A percentile compares a stretch with the other conserved stretches of the same genome.
phyloP scores from a whole-genome alignment of 352 stramenopile species.

The Phytophthora fragariaefolia region DNA sequence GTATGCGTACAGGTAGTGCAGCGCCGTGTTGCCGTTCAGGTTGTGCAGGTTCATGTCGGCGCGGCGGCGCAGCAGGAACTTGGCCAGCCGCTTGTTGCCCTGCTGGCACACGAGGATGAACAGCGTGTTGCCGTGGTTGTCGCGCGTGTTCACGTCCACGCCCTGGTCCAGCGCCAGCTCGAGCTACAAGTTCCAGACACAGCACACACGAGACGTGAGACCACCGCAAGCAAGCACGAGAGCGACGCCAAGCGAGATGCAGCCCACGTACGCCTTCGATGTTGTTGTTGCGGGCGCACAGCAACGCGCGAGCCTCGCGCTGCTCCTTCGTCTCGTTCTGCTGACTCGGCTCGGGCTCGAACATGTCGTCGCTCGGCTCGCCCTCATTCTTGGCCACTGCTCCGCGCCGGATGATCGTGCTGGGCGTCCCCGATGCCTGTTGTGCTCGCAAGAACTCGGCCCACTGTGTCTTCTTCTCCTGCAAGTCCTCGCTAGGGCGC shows the following conservation, averaged over 20 bases:
- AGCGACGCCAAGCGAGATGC: too few species aligned
- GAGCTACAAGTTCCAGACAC: slow-evolving; percentile 46
- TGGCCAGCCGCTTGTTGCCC: slow-evolving; percentile 95
- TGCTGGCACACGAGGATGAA: slow-evolving; percentile 95
- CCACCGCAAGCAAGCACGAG: not conserved
- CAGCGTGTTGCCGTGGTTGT: slow-evolving; percentile 96
- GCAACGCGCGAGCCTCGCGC: slow-evolving; percentile 53
- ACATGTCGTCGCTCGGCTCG: slow-evolving; percentile 42
- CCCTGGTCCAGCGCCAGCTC: slow-evolving; percentile 90
- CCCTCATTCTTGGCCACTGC: slow-evolving; percentile 19
- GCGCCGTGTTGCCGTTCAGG: slow-evolving; percentile 93
- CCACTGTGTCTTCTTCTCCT: slow-evolving; percentile 67
- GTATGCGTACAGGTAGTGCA: slow-evolving; percentile 97
- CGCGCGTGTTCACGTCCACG: slow-evolving; percentile 89
- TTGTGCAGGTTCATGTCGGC: slow-evolving; percentile 96
- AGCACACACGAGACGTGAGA: slow-evolving; percentile 20
- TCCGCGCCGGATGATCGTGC: slow-evolving; percentile 11
- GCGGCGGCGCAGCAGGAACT: slow-evolving; percentile 93
- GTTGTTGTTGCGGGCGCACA: slow-evolving; percentile 85
- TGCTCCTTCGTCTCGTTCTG: slow-evolving; percentile 50
- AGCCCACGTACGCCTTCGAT: slow-evolving; percentile 73
- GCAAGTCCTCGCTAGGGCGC: slow-evolving; percentile 55
- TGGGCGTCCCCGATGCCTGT: slow-evolving; percentile 18
- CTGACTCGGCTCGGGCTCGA: slow-evolving; percentile 45
- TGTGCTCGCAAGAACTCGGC: slow-evolving; percentile 38